Evolutionary conservation across 2,329 filamentous ascomycete genomes (phyloP).

Genomic region (Pseudopithomyces maydicus): DNA sequence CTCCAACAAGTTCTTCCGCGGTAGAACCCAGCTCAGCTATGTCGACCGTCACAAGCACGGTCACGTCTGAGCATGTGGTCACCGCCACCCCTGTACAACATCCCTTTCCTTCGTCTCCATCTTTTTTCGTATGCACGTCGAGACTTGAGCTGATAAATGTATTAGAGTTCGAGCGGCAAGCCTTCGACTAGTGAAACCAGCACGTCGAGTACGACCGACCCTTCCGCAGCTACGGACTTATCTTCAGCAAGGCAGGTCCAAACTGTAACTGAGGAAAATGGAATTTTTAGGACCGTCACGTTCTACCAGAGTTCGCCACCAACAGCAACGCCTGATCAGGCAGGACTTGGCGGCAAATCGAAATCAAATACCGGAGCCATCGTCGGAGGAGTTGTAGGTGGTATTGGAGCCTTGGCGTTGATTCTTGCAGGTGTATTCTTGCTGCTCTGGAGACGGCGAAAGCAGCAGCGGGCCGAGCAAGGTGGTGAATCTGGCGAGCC

Average conservation of each 20-base stretch:
- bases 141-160: constrained; percentile 12
- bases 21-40: constrained; percentile 25
- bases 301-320: constrained; percentile 44
- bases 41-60: constrained; percentile 33
- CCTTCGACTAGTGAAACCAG: constrained; percentile 23
- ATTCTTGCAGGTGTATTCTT: constrained; percentile 46
- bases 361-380: constrained; percentile 49
- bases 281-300: constrained; percentile 50
- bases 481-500: constrained; percentile 24
- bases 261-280: constrained; percentile 49
- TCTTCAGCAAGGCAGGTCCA: constrained; percentile 23
- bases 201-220: constrained; percentile 8
- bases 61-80: constrained; percentile 26
- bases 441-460: constrained; percentile 45
- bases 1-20: constrained; percentile 35
- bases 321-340: constrained; percentile 4
- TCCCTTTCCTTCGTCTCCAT: constrained; percentile 15
- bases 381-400: constrained; percentile 53
- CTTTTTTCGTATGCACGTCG: not conserved
- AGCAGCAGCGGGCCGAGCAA: constrained; percentile 24
- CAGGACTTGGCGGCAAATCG: constrained; percentile 12
- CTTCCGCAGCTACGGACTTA: constrained; percentile 3
- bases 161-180: constrained; percentile 1
- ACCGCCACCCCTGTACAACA: constrained; percentile 24
- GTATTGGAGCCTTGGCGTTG: constrained; percentile 43